phyloP scores from a whole-genome alignment of 345 rosid species.

The Psidium guajava region DNA sequence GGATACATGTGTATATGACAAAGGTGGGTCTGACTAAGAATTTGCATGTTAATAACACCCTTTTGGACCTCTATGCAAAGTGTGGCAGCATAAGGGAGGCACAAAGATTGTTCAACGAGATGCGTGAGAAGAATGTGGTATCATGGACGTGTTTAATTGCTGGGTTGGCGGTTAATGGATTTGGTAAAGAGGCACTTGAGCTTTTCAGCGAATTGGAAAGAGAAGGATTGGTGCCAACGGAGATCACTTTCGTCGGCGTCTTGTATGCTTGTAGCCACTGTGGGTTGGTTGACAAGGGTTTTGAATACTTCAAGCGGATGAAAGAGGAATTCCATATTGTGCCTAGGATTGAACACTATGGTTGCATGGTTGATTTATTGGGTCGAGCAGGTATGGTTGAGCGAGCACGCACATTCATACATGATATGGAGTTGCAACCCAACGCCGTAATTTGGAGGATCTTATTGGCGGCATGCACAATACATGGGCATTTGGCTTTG shows the following conservation, averaged over 20 bases:
- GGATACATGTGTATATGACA: conserved; percentile 47
- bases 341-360: conserved; percentile 77
- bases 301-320: conserved; percentile 52
- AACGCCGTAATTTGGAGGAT: conserved; percentile 82
- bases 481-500: conserved; percentile 45
- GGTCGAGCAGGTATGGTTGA: conserved; percentile 72
- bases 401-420: conserved; percentile 43
- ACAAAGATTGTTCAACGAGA: conserved; percentile 37
- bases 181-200: conserved; percentile 60
- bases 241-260: conserved; percentile 70
- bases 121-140: conserved; percentile 48
- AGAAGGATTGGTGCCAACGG: conserved; percentile 38
- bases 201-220: conserved; percentile 45
- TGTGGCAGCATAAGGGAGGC: conserved; percentile 57
- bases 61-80: conserved; percentile 70
- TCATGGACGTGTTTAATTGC: conserved; percentile 79
- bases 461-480: conserved; percentile 55
- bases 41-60: conserved; percentile 45
- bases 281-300: conserved; percentile 75
- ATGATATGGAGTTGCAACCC: conserved; percentile 49
- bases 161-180: conserved; percentile 82
- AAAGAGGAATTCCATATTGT: conserved; percentile 43
- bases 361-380: conserved; percentile 85
- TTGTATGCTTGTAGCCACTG: conserved; percentile 89
- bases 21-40: conserved; percentile 44